Percentiles rank a stretch among this genome's conserved stretches.
Conservation (phyloP, 768 basidiomycete genomes). For the Auriscalpium vulgare region DNA sequence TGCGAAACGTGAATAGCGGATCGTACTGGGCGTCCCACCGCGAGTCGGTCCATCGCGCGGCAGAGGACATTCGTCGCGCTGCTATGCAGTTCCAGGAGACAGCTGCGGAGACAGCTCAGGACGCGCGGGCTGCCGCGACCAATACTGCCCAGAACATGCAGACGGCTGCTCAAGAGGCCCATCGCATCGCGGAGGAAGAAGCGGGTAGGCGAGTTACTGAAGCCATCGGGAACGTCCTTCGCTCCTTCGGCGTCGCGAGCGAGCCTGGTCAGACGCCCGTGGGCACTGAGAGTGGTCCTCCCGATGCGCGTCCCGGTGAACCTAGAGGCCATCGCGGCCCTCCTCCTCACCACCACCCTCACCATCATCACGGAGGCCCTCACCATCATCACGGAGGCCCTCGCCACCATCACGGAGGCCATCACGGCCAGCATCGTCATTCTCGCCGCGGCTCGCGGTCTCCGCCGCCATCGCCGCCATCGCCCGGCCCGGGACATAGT, state of each 20-base stretch:
- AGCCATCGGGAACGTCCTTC: slow-evolving; percentile 51
- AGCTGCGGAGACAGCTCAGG: slow-evolving; percentile 12
- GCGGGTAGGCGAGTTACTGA: slow-evolving; percentile 58
- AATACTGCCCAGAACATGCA: too few relatives aligned
- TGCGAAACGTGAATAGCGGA: slow-evolving; percentile 53
- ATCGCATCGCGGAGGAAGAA: slow-evolving; percentile 50
- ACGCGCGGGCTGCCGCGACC: too few relatives aligned
- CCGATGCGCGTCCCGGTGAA: too few relatives aligned
- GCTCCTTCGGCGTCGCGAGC: slow-evolving; percentile 35
- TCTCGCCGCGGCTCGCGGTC: too few relatives aligned
- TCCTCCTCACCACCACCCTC: background rate
- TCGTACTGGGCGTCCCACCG: slow-evolving; percentile 65
- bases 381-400: background rate
- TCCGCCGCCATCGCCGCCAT: too few relatives aligned
- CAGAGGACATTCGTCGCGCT: slow-evolving; percentile 42
- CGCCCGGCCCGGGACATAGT: too few relatives aligned
- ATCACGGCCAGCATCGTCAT: background rate
- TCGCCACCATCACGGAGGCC: background rate
- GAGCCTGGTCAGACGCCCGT: background rate
- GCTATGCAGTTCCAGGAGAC: slow-evolving; percentile 27
- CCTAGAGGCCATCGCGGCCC: background rate
- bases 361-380: background rate
- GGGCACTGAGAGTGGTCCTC: background rate
- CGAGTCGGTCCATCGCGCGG: slow-evolving; percentile 48
- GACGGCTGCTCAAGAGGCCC: slow-evolving; percentile 35